phyloP scores from a whole-genome alignment of 495 filamentous ascomycete genomes.

The Parathielavia appendiculata region DNA sequence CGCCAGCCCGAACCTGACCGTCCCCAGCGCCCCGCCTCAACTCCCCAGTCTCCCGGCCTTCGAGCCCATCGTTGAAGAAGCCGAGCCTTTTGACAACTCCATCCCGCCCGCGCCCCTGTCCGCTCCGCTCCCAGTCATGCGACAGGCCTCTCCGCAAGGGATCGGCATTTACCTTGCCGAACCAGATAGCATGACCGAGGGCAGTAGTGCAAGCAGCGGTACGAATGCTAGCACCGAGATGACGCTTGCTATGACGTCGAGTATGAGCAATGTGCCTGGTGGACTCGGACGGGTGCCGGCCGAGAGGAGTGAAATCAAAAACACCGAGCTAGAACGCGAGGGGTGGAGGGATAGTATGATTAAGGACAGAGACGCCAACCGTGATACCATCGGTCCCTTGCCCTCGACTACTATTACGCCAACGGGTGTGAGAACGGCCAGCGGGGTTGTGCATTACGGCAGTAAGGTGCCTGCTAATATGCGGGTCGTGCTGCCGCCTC shows the following conservation, averaged over 20 bases:
- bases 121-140: neutral
- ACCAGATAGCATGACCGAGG: slow-evolving; percentile 17
- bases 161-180: neutral
- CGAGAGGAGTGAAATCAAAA: neutral
- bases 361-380: neutral
- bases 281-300: neutral
- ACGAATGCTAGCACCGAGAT: slow-evolving; percentile 23
- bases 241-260: slow-evolving; percentile 10
- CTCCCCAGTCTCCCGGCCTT: slow-evolving; percentile 26
- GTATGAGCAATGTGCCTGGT: neutral
- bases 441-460: neutral
- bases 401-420: neutral
- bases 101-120: neutral
- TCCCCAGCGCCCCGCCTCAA: slow-evolving; percentile 18
- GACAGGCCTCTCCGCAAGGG: neutral
- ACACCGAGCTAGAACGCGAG: neutral
- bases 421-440: no score
- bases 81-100: neutral
- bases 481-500: neutral
- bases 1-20: neutral
- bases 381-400: slow-evolving; percentile 7
- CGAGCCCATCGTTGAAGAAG: slow-evolving; percentile 26
- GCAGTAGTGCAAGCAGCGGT: slow-evolving; percentile 29
- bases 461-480: neutral
- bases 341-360: neutral